Evolutionary conservation across 148 eudicot genomes (phyloP).

Genomic region (Heliamphora exappendiculata): DNA sequence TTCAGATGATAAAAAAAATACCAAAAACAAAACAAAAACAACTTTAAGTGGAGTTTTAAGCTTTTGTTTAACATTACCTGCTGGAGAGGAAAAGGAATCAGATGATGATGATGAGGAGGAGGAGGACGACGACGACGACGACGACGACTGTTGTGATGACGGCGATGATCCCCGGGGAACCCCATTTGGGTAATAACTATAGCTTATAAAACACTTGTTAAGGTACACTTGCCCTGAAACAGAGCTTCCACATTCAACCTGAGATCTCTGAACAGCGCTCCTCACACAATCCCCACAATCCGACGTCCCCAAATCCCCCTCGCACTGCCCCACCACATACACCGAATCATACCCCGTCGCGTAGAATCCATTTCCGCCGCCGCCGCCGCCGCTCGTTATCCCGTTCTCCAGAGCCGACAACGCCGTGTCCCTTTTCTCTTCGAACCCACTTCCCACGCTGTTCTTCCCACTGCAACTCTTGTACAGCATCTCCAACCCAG

Average conservation of each 20-base stretch:
- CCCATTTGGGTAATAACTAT: slow-evolving; percentile 58
- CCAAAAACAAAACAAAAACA: no score
- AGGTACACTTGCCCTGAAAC: slow-evolving; percentile 70
- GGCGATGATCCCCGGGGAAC: slow-evolving; percentile 45
- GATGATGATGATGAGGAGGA: slow-evolving; percentile 26
- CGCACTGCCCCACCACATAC: slow-evolving; percentile 78
- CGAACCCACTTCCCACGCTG: slow-evolving; percentile 52
- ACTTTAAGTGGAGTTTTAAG: no score
- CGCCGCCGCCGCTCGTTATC: slow-evolving; percentile 28
- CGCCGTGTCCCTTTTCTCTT: slow-evolving; percentile 71
- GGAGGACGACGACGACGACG: slow-evolving; percentile 27
- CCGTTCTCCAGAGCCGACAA: slow-evolving; percentile 56
- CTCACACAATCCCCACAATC: slow-evolving; percentile 80
- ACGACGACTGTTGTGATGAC: slow-evolving; percentile 27
- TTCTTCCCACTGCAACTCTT: slow-evolving; percentile 53
- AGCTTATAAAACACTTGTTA: slow-evolving; percentile 77
- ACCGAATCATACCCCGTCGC: slow-evolving; percentile 52
- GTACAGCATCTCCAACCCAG: slow-evolving; percentile 65
- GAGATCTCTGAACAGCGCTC: slow-evolving; percentile 72
- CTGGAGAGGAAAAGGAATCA: slow-evolving; percentile 27
- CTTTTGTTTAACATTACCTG: slow-evolving; percentile 31
- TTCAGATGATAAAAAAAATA: no score
- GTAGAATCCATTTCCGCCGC: slow-evolving; percentile 53
- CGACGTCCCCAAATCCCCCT: slow-evolving; percentile 64
- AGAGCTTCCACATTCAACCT: slow-evolving; percentile 83